Percentiles rank a stretch among this genome's conserved stretches.
These are phyloP conservation scores for Hymenoscyphus fraxineus DNA, from an alignment of 2,329 filamentous ascomycete species.

Conservation along the genomic window DNA sequence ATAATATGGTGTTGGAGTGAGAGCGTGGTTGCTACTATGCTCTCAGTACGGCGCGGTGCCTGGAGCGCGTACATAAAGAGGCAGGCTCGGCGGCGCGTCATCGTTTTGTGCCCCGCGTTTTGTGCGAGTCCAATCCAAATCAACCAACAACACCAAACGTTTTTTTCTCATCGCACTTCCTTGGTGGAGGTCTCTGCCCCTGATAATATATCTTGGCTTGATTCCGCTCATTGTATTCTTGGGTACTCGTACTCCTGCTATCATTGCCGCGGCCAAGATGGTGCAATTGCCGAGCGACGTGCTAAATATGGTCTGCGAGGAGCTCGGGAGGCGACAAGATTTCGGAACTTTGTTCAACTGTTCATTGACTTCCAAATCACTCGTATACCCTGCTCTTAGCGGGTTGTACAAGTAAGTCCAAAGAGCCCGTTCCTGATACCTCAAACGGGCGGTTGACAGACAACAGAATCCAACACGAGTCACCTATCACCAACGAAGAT, in stretches of 20 bases:
- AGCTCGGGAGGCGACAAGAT: slow-evolving; percentile 52
- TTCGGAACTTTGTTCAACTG: slow-evolving; percentile 59
- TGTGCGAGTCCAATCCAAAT: slow-evolving; percentile 1
- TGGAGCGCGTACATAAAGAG: background rate
- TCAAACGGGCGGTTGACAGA: slow-evolving; percentile 22
- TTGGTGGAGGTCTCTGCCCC: background rate
- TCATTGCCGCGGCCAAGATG: slow-evolving; percentile 32
- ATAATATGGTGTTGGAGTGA: background rate
- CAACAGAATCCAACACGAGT: slow-evolving; percentile 45
- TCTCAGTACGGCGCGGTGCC: background rate
- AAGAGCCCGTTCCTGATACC: background rate
- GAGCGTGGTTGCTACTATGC: background rate
- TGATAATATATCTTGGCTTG: background rate
- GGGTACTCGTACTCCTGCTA: background rate
- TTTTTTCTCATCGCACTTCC: background rate
- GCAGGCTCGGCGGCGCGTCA: slow-evolving; percentile 9
- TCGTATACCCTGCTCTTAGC: slow-evolving; percentile 57
- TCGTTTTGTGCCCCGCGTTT: slow-evolving; percentile 15
- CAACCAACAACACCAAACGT: slow-evolving; percentile 8
- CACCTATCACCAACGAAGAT: slow-evolving; percentile 39
- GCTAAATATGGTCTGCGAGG: slow-evolving; percentile 56
- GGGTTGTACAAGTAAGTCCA: slow-evolving; percentile 57
- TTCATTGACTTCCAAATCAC: slow-evolving; percentile 50
- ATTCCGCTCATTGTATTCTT: background rate
- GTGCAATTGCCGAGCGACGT: slow-evolving; percentile 50